Evolutionary conservation across 2,329 filamentous ascomycete species (phyloP), one percentile per base, ranked within the genome.

Genomic region (Bipolaris cookei): DNA sequence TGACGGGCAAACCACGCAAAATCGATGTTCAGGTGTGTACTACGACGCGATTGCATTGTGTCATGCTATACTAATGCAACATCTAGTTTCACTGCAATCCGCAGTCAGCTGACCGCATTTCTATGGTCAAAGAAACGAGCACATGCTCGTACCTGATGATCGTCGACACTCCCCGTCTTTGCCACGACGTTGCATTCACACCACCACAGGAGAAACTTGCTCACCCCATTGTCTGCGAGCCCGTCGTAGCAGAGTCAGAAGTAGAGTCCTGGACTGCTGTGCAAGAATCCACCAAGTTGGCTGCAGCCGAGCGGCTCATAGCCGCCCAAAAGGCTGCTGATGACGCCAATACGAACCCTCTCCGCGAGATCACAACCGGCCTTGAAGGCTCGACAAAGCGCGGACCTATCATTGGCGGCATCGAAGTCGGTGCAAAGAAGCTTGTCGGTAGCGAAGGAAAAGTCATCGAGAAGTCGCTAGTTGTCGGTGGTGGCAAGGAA

Each of bases 91-190:
- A 89, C 69, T 97, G 92, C 79, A 89, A 91, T 67, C 91, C 91
- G 0, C 88, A 90, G 46, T 85, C 85, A 2, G 82, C 80, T 44
- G 89, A 96, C 73, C 86, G 89, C 45, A 97, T 97, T 67, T 89
- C 89, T 41, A 92, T 91, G 87, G 96, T 97, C 77, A 97, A 97
- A 76, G 93, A 97, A 75, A 87, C 94, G 1, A 90, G 89, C 2
- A 97, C 92, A 10, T 97, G 93, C 78, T 87, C 91, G 11, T 97
- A 97, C 73, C 82, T 97, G 51, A 97, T 97, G 92, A 87, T 96
- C 30, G 86, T 97, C 61, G 90, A 96, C 73, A 97, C 93, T 0
- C 91, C 92, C 0, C 88, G 92, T 0, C 85, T 97, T 11, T 97
- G 93, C 79, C 86, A 89, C 71, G 93, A 97, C 65, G 86, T 91